Evolutionary conservation across 1,139 yeast genomes (phyloP), one percentile per base, ranked within the genome.

Genomic region (Geotrichum siamense): DNA sequence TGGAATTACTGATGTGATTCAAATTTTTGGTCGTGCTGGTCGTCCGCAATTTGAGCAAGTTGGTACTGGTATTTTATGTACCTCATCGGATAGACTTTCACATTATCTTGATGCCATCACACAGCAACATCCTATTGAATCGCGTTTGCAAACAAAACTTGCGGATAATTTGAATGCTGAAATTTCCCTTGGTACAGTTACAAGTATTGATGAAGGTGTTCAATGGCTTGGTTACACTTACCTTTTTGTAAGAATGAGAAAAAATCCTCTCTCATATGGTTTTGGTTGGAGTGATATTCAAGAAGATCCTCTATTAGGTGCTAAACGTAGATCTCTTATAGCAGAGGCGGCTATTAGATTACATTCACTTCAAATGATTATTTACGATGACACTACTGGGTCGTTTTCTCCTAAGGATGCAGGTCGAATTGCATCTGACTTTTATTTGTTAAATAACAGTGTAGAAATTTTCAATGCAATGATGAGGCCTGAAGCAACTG

Each of bases 21-120:
- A 93, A 67, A 93, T 93, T 55, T 91, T 93, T 67, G 99, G 99
- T 55, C 84, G 99, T 69, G 98, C 98, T 32, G 99, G 99, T 66
- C 79, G 99, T 67, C 99, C 99, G 0, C 98, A 94, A 55, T 93
- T 78, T 64, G 96, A 93, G 56, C 77, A 76, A 47, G 82, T 75
- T 59, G 99, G 98, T 70, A 84, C 91, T 1, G 97, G 97, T 68
- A 80, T 87, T 32, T 69, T 93, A 43, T 79, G 93, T 60, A 91
- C 98, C 0, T 74, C 94, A 0, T 72, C 76, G 50, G 97, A 89
- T 58, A 71, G 77, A 44, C 65, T 93, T 22, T 94, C 87, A 54
- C 95, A 86, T 56, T 93, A 91, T 57, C 75, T 93, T 20, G 78
- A 94, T 0, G 71, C 89, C 28, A 75, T 93, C 25, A 81, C 96